phyloP scores from a whole-genome alignment of 1,284 basidiomycete genomes.

The Cystobasidiaceae sp. region DNA sequence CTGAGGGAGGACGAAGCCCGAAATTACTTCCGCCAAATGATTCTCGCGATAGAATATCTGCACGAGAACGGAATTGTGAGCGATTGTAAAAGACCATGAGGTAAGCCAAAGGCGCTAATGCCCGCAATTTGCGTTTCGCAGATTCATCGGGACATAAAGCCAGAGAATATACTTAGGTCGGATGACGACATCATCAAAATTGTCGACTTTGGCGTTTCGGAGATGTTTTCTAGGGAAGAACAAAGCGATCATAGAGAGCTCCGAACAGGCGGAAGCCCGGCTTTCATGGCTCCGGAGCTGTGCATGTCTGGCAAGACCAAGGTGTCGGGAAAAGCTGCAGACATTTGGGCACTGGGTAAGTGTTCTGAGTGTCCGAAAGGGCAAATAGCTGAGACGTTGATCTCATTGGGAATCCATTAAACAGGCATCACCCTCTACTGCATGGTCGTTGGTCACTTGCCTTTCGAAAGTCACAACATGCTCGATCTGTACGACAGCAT shows the following conservation, averaged over 20 bases:
- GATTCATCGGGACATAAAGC: slow-evolving; percentile 46
- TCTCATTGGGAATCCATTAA: not conserved
- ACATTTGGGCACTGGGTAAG: slow-evolving; percentile 55
- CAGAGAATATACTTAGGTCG: slow-evolving; percentile 52
- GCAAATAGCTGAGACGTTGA: not conserved
- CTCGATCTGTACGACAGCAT: slow-evolving; percentile 53
- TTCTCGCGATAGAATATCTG: slow-evolving; percentile 53
- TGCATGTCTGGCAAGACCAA: slow-evolving; percentile 35
- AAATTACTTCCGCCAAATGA: slow-evolving; percentile 54
- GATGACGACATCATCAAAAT: slow-evolving; percentile 51
- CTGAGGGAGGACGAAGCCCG: slow-evolving; percentile 46
- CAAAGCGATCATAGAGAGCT: slow-evolving; percentile 7
- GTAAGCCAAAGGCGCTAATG: too few species aligned
- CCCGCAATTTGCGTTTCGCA: not conserved
- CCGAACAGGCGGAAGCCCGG: slow-evolving; percentile 53
- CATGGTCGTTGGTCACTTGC: slow-evolving; percentile 53
- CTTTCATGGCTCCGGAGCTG: slow-evolving; percentile 56
- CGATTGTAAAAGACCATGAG: slow-evolving; percentile 52
- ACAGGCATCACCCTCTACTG: slow-evolving; percentile 55
- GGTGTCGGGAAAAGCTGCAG: slow-evolving; percentile 52
- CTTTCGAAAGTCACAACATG: slow-evolving; percentile 52
- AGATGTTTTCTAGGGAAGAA: slow-evolving; percentile 51
- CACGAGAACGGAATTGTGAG: slow-evolving; percentile 53
- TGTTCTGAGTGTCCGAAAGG: not conserved
- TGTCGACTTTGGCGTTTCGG: slow-evolving; percentile 55